phyloP scores from a whole-genome alignment of 495 filamentous ascomycete species.

The Thermothielavioides terrestris region DNA sequence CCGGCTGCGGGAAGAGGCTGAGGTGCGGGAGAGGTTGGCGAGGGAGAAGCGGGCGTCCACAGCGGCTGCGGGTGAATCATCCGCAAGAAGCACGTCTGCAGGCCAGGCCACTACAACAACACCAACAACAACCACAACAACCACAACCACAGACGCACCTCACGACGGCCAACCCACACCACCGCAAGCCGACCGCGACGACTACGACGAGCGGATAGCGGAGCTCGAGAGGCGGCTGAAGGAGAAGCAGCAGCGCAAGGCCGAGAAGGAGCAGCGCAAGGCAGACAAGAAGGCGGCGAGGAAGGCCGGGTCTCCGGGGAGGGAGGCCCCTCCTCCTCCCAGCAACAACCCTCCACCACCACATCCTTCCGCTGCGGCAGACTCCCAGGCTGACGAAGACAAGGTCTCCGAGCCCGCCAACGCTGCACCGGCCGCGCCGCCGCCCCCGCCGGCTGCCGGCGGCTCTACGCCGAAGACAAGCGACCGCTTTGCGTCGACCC shows the following conservation, averaged over 20 bases:
- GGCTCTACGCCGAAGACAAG: slow-evolving; percentile 2
- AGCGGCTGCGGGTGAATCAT: background rate
- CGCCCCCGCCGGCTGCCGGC: background rate
- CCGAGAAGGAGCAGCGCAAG: slow-evolving; percentile 20
- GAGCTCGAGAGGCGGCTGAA: slow-evolving; percentile 31
- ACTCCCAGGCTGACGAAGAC: slow-evolving; percentile 26
- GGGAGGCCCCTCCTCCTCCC: background rate
- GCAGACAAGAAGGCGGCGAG: slow-evolving; percentile 19
- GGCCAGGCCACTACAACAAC: too few relatives aligned
- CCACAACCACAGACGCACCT: slow-evolving; percentile 6
- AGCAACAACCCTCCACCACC: slow-evolving; percentile 8
- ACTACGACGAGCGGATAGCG: slow-evolving; percentile 34
- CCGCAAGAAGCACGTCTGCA: too few relatives aligned
- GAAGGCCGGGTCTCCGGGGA: slow-evolving; percentile 10
- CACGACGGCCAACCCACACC: background rate
- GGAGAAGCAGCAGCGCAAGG: slow-evolving; percentile 27
- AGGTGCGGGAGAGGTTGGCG: slow-evolving; percentile 28
- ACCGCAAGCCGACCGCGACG: slow-evolving; percentile 7
- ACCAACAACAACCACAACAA: background rate
- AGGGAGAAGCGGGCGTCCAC: slow-evolving; percentile 11
- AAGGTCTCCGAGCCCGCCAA: slow-evolving; percentile 6
- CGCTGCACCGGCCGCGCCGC: slow-evolving; percentile 1
- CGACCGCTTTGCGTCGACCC: slow-evolving; percentile 28
- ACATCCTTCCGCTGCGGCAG: slow-evolving; percentile 14
- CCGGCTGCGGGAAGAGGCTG: slow-evolving; percentile 32